phyloP scores from a whole-genome alignment of 352 stramenopile species.

The Elongisporangium undulatum region DNA sequence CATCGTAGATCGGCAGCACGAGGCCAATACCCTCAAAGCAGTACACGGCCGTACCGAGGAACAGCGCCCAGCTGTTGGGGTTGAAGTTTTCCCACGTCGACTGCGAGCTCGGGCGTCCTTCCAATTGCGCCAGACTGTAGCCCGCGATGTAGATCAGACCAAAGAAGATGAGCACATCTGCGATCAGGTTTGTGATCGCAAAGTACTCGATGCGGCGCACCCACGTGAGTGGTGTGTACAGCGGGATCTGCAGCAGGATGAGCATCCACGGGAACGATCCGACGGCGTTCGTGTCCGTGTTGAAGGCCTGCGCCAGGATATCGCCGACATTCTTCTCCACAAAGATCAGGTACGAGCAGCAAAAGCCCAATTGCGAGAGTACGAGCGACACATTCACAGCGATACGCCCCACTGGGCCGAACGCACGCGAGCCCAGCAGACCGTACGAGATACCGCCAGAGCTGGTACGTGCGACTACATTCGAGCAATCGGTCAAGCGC shows the following conservation, averaged over 20 bases:
- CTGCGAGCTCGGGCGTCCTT: slow-evolving; percentile 16
- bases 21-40: slow-evolving; percentile 73
- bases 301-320: slow-evolving; percentile 48
- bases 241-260: slow-evolving; percentile 55
- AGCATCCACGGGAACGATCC: slow-evolving; percentile 48
- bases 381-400: slow-evolving; percentile 68
- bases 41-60: slow-evolving; percentile 62
- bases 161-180: slow-evolving; percentile 54
- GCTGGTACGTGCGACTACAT: slow-evolving; percentile 19
- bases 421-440: slow-evolving; percentile 47
- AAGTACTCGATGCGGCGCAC: slow-evolving; percentile 76
- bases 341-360: slow-evolving; percentile 75
- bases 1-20: slow-evolving; percentile 66
- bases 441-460: slow-evolving; percentile 45
- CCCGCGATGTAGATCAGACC: slow-evolving; percentile 54
- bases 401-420: slow-evolving; percentile 36
- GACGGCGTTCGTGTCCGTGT: slow-evolving; percentile 25
- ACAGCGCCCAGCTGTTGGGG: slow-evolving; percentile 50
- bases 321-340: slow-evolving; percentile 67
- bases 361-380: slow-evolving; percentile 67
- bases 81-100: slow-evolving; percentile 65
- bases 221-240: slow-evolving; percentile 69
- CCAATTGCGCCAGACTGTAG: slow-evolving; percentile 43
- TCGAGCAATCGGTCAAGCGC: slow-evolving; percentile 46
- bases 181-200: slow-evolving; percentile 60